These are phyloP conservation scores for Russula emetica DNA, from an alignment of 768 basidiomycete genomes.

Conservation along the genomic window DNA sequence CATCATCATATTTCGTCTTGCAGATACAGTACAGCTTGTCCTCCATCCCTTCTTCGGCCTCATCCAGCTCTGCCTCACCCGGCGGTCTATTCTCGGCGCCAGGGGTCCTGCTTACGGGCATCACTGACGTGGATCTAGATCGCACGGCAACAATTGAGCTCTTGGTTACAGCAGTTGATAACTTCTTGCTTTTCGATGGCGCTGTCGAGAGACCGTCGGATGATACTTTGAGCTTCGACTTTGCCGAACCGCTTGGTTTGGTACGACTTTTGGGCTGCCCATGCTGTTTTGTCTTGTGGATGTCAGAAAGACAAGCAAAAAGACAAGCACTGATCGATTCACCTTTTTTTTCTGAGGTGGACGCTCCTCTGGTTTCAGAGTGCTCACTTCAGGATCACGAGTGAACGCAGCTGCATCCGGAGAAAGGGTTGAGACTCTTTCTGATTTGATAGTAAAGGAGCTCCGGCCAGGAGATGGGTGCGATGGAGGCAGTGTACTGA, in stretches of 20 bases:
- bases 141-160: constrained; percentile 41
- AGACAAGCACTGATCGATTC: neutral
- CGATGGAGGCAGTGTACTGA: constrained; percentile 15
- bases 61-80: constrained; percentile 35
- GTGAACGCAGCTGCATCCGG: neutral
- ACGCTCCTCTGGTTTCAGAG: constrained; percentile 25
- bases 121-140: constrained; percentile 67
- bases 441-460: constrained; percentile 30
- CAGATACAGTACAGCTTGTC: constrained; percentile 87
- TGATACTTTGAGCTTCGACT: constrained; percentile 31
- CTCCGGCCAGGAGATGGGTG: constrained; percentile 21
- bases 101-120: constrained; percentile 42
- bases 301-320: constrained; percentile 1
- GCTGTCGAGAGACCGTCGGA: constrained; percentile 29
- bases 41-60: constrained; percentile 44
- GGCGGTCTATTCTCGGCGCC: constrained; percentile 43
- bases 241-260: constrained; percentile 32
- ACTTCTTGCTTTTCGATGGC: constrained; percentile 33
- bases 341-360: constrained; percentile 31
- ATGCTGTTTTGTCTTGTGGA: constrained; percentile 27
- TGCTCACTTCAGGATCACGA: constrained; percentile 17
- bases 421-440: constrained; percentile 59
- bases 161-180: constrained; percentile 28
- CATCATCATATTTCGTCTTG: constrained; percentile 82
- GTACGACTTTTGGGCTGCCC: constrained; percentile 35